Conservation (phyloP, 345 rosid genomes). For the Brassica rapa region DNA sequence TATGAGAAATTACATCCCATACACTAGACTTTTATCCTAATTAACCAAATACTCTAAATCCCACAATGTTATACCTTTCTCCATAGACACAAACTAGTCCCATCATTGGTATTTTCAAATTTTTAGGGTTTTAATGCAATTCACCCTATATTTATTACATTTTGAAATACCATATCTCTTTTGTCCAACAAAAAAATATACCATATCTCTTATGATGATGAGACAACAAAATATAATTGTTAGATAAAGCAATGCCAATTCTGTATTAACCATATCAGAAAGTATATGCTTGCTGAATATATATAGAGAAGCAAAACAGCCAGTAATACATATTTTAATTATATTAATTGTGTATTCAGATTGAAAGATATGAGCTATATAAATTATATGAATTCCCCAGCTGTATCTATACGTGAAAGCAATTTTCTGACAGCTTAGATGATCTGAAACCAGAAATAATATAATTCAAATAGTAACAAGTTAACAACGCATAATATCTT, state of each 20-base stretch:
- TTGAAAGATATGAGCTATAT: not conserved
- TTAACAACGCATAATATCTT: not conserved
- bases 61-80: too few relatives aligned
- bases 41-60: too few relatives aligned
- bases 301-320: not conserved
- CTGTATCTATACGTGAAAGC: constrained; percentile 11
- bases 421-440: constrained; percentile 1
- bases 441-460: not conserved
- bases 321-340: not conserved
- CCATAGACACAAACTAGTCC: too few relatives aligned
- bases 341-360: not conserved
- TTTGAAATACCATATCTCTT: not conserved
- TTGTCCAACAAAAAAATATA: not conserved
- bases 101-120: too few relatives aligned
- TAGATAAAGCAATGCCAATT: not conserved
- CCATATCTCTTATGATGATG: not conserved
- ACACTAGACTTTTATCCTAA: too few relatives aligned
- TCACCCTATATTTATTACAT: constrained; percentile 3
- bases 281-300: not conserved
- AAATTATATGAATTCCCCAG: not conserved
- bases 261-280: not conserved
- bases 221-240: not conserved
- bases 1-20: too few relatives aligned
- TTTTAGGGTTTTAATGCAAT: too few relatives aligned
- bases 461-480: not conserved